Conservation (phyloP, 2,329 filamentous ascomycete genomes). For the Coniochaeta sp. region DNA sequence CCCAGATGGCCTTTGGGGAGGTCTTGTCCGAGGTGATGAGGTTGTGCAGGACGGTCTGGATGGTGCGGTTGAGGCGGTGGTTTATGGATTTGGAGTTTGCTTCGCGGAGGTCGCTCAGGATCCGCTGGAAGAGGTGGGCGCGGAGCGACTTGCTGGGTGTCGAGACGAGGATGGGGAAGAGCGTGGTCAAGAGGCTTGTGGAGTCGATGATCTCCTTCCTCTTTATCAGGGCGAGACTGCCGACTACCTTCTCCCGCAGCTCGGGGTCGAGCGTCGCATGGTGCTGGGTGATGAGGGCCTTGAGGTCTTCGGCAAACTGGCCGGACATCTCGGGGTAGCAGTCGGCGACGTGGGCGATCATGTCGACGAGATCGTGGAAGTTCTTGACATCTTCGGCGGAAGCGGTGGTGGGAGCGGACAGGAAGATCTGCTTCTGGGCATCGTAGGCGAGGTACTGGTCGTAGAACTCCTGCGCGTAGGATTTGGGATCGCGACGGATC, state of each 20-base stretch:
- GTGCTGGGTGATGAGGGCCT: conserved; percentile 71
- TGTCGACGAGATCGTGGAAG: conserved; percentile 85
- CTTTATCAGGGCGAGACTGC: conserved; percentile 75
- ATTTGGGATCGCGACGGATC: conserved; percentile 77
- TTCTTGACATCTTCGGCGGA: conserved; percentile 73
- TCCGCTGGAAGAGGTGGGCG: conserved; percentile 44
- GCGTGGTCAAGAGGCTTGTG: conserved; percentile 69
- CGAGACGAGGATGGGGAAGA: conserved; percentile 91
- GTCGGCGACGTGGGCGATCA: conserved; percentile 88
- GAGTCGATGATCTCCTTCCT: conserved; percentile 93
- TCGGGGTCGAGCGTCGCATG: conserved; percentile 78
- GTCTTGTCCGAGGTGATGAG: conserved; percentile 78
- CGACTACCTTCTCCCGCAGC: conserved; percentile 88
- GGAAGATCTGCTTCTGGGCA: conserved; percentile 80
- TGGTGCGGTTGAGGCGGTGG: conserved; percentile 84
- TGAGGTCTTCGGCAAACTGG: conserved; percentile 72
- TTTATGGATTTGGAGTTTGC: conserved; percentile 84
- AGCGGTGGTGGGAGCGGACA: conserved; percentile 71
- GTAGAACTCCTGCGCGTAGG: conserved; percentile 79
- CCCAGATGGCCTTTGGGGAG: conserved; percentile 86
- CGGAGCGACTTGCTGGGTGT: conserved; percentile 66
- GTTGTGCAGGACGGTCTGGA: conserved; percentile 91
- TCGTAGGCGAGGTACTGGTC: conserved; percentile 22
- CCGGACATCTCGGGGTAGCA: conserved; percentile 79
- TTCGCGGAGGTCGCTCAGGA: conserved; percentile 80